Percentiles rank a stretch among this genome's conserved stretches.
phyloP scores from a whole-genome alignment of 2,329 filamentous ascomycete genomes.

The Aureobasidium namibiae region DNA sequence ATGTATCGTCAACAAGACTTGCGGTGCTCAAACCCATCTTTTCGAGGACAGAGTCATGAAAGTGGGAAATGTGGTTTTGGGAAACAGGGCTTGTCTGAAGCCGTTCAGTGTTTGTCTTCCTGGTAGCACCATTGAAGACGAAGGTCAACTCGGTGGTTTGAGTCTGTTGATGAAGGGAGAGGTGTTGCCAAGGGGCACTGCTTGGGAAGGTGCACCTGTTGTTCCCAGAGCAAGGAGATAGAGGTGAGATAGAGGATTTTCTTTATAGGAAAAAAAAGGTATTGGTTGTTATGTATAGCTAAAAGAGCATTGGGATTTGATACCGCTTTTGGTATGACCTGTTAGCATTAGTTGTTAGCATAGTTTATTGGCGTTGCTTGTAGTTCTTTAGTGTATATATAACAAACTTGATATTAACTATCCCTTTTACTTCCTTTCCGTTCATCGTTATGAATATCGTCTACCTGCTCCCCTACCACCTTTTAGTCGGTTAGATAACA shows the following conservation, averaged over 20 bases:
- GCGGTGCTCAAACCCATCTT: background rate
- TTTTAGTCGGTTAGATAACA: too few relatives aligned
- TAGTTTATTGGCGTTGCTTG: too few relatives aligned
- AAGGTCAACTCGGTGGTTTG: background rate
- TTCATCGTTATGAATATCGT: too few relatives aligned
- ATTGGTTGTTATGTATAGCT: too few relatives aligned
- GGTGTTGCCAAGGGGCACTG: background rate
- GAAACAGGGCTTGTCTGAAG: background rate
- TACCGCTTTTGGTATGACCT: too few relatives aligned
- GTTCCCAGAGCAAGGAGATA: background rate
- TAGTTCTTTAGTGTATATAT: too few relatives aligned
- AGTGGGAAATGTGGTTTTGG: background rate
- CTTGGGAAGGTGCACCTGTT: background rate
- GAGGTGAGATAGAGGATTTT: background rate
- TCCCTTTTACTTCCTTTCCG: too few relatives aligned
- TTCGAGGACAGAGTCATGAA: background rate
- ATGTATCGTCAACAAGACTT: background rate
- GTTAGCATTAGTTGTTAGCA: too few relatives aligned
- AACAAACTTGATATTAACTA: too few relatives aligned
- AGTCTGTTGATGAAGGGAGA: background rate
- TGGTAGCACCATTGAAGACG: background rate
- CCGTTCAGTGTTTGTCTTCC: background rate
- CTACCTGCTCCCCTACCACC: too few relatives aligned
- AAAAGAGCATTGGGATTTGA: too few relatives aligned
- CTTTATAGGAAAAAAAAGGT: too few relatives aligned